These are phyloP conservation scores for Solanum clarkiae DNA, from an alignment of 257 asterid genomes.

Conservation along the genomic window DNA sequence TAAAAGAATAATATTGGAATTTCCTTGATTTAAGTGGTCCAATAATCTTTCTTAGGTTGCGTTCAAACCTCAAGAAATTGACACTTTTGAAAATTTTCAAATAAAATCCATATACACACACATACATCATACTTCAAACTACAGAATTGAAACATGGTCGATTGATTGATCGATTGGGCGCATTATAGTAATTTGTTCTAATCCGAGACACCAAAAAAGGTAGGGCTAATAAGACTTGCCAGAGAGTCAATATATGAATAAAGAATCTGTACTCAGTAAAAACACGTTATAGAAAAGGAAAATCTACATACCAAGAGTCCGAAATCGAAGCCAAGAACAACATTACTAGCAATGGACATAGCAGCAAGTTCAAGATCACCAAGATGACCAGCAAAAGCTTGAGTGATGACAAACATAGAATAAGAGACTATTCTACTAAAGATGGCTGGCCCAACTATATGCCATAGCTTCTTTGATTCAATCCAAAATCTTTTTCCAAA, in stretches of 20 bases:
- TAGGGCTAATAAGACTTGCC: too few species aligned
- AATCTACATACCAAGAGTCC: slow-evolving; percentile 45
- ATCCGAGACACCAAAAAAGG: too few species aligned
- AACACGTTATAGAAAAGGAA: not conserved
- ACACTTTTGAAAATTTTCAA: not conserved
- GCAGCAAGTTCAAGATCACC: slow-evolving; percentile 87
- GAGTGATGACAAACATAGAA: slow-evolving; percentile 66
- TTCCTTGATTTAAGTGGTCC: not conserved
- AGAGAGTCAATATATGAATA: too few species aligned
- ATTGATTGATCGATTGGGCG: not conserved
- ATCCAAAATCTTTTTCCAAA: slow-evolving; percentile 24
- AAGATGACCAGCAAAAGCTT: slow-evolving; percentile 83
- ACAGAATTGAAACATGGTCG: not conserved
- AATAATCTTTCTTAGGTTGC: not conserved
- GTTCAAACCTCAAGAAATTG: not conserved
- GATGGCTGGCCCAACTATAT: slow-evolving; percentile 71
- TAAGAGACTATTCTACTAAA: slow-evolving; percentile 57
- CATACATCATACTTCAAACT: too few species aligned
- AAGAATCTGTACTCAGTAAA: not conserved
- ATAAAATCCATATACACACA: not conserved
- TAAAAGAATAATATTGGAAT: not conserved
- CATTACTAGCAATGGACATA: slow-evolving; percentile 54
- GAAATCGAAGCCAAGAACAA: slow-evolving; percentile 61
- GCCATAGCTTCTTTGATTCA: slow-evolving; percentile 80
- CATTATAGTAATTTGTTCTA: too few species aligned